These are phyloP conservation scores for Claviceps sorghi DNA, from an alignment of 2,329 filamentous ascomycete genomes.

Conservation along the genomic window DNA sequence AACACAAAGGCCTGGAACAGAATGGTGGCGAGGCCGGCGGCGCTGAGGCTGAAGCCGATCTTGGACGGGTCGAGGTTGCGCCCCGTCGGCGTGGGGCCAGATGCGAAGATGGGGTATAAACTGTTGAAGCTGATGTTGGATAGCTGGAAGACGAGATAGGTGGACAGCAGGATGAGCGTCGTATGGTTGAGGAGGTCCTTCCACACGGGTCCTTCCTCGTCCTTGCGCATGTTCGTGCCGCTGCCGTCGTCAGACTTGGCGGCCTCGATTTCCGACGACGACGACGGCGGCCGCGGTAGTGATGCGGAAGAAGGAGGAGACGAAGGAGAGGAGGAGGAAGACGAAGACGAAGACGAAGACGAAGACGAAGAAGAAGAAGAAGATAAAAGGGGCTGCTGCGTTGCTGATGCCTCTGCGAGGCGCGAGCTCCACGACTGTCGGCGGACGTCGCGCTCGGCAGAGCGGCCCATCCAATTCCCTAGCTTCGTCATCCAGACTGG, in stretches of 20 bases:
- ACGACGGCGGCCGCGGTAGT: constrained; percentile 11
- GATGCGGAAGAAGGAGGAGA: too few species aligned
- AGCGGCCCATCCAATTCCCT: constrained; percentile 14
- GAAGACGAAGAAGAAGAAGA: constrained; percentile 8
- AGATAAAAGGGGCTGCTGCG: constrained; percentile 16
- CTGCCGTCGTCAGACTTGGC: constrained; percentile 11
- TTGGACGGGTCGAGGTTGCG: constrained; percentile 60
- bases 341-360: constrained; percentile 7
- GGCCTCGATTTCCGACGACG: constrained; percentile 5
- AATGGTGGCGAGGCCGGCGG: constrained; percentile 75
- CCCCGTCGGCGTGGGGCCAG: constrained; percentile 60
- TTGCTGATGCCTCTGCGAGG: constrained; percentile 15
- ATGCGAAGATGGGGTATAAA: constrained; percentile 83
- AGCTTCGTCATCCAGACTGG: constrained; percentile 21
- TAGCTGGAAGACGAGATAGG: constrained; percentile 86
- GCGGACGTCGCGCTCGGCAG: constrained; percentile 9
- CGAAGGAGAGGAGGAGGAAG: constrained; percentile 4
- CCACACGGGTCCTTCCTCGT: constrained; percentile 26
- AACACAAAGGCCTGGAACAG: constrained; percentile 81
- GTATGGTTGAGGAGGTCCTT: constrained; percentile 60
- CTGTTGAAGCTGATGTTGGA: constrained; percentile 93
- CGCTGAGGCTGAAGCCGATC: constrained; percentile 73
- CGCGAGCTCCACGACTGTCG: constrained; percentile 23
- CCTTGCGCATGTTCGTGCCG: constrained; percentile 12
- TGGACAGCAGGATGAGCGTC: constrained; percentile 65